Conservation (phyloP, 345 rosid species). For the Eucalyptus virginea region DNA sequence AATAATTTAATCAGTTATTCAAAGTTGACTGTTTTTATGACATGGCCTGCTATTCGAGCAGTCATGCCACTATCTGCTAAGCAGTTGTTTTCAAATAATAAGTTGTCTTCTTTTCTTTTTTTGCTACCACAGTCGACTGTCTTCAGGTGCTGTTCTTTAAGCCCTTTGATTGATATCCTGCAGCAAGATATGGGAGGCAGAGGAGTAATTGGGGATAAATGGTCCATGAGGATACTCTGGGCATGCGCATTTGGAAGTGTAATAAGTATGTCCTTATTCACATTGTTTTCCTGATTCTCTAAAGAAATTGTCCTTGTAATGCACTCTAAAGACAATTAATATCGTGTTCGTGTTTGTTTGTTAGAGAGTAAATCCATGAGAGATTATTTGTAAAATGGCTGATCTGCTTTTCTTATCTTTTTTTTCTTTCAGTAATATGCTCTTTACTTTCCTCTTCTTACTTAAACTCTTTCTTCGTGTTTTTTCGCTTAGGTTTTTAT, state of each 20-base stretch:
- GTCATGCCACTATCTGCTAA: not conserved
- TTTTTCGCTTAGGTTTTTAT: conserved; percentile 41
- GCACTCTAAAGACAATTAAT: not conserved
- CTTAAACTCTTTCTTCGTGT: not conserved
- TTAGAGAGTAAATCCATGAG: not conserved
- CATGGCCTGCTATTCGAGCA: not conserved
- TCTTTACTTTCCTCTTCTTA: not conserved
- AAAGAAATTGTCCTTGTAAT: not conserved
- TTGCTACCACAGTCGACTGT: not conserved
- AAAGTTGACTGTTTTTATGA: not conserved
- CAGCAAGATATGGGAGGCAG: conserved; percentile 23
- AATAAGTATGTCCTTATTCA: conserved; percentile 10
- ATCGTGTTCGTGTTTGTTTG: not conserved
- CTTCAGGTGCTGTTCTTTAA: not conserved
- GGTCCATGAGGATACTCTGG: conserved; percentile 80
- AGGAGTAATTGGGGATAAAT: conserved; percentile 56
- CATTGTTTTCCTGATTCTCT: not conserved
- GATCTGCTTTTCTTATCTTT: not conserved
- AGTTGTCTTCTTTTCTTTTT: not conserved
- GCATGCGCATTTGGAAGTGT: conserved; percentile 67
- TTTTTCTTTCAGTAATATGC: not conserved
- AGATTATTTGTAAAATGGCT: not conserved
- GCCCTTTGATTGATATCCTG: not conserved
- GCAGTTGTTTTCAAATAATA: not conserved
- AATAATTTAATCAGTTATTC: not conserved